phyloP scores from a whole-genome alignment of 2,329 filamentous ascomycete genomes.

The Beauveria varroae region DNA sequence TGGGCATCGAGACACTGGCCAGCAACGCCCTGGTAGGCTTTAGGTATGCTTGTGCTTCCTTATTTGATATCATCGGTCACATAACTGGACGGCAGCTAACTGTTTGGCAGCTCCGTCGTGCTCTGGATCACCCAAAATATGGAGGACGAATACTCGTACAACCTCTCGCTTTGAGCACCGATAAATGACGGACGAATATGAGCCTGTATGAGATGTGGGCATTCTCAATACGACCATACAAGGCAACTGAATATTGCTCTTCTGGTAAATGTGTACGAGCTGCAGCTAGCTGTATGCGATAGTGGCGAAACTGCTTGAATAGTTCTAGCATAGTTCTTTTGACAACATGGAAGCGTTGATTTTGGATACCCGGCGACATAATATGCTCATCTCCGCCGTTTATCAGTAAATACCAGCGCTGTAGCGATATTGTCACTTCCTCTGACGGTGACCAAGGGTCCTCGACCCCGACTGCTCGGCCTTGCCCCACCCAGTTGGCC shows the following conservation, averaged over 20 bases:
- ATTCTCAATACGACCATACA: not conserved
- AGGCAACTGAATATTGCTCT: not conserved
- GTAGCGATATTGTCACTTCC: too few species aligned
- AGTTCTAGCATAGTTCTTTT: conserved; percentile 11
- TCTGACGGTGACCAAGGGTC: not conserved
- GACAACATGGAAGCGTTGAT: conserved; percentile 11
- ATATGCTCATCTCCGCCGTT: not conserved
- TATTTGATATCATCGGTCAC: not conserved
- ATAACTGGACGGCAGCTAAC: not conserved
- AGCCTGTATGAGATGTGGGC: not conserved
- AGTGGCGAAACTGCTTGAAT: not conserved
- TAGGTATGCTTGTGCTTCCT: conserved; percentile 34
- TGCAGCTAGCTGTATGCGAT: not conserved
- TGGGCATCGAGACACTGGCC: conserved; percentile 60
- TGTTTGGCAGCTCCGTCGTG: conserved; percentile 45
- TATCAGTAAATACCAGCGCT: too few species aligned
- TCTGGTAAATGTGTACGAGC: not conserved
- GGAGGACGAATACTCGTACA: conserved; percentile 66
- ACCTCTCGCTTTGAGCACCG: conserved; percentile 46
- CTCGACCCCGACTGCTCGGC: not conserved
- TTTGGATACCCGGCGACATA: not conserved
- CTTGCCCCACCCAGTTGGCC: conserved; percentile 12
- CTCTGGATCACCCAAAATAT: conserved; percentile 66
- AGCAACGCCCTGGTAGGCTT: conserved; percentile 56
- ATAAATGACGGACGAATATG: not conserved